Conservation (phyloP, 2,329 filamentous ascomycete genomes). For the Aspergillus piperis region DNA sequence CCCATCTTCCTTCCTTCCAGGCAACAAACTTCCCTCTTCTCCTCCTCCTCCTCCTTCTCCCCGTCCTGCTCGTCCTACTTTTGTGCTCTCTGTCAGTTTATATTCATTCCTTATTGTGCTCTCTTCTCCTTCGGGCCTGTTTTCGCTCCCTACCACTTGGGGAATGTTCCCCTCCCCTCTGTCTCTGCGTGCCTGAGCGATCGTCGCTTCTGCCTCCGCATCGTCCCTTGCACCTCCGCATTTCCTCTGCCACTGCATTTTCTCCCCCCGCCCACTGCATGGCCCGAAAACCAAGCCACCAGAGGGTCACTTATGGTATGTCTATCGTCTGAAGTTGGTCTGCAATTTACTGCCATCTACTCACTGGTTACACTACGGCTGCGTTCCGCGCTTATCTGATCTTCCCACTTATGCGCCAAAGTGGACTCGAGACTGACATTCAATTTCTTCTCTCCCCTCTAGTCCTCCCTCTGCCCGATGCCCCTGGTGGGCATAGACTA, state of each 20-base stretch:
- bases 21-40: conserved; percentile 5
- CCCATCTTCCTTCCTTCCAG: conserved; percentile 13
- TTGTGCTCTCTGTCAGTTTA: not conserved
- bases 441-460: conserved; percentile 15
- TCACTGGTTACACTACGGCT: not conserved
- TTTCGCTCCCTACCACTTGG: not conserved
- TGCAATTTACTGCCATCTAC: not conserved
- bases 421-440: conserved; percentile 1
- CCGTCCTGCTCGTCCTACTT: conserved; percentile 11
- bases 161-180: conserved; percentile 13
- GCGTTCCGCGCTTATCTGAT: conserved; percentile 12
- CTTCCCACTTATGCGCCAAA: not conserved
- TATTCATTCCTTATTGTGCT: not conserved
- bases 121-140: not conserved
- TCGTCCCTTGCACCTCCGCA: conserved; percentile 21
- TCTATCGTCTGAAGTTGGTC: conserved; percentile 16
- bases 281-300: conserved; percentile 68
- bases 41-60: conserved; percentile 4
- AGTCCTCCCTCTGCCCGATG: conserved; percentile 74
- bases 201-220: conserved; percentile 25
- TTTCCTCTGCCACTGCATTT: conserved; percentile 19
- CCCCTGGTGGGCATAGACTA: conserved; percentile 81
- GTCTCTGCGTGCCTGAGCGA: conserved; percentile 16
- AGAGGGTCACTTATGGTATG: conserved; percentile 69
- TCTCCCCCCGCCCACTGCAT: conserved; percentile 45